Percentiles rank a stretch among this genome's conserved stretches.
Conservation (phyloP, 2,329 filamentous ascomycete genomes). For the Colletotrichum chrysophilum region DNA sequence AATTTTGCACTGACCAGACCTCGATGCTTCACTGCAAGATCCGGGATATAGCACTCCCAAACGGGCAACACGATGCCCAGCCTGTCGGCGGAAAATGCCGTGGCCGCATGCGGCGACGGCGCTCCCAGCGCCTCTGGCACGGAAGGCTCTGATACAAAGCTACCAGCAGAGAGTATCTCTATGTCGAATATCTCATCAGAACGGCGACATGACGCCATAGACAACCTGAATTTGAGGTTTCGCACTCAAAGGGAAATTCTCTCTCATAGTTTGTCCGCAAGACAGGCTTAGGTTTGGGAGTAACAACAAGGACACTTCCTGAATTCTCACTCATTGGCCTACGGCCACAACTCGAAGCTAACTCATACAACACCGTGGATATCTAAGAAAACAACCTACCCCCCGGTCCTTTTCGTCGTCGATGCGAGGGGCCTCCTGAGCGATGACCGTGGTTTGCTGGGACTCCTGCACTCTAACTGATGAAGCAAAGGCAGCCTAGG, state of each 20-base stretch:
- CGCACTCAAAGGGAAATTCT: neutral
- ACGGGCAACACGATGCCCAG: neutral
- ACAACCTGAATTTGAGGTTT: neutral
- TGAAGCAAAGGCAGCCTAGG: conserved; percentile 94
- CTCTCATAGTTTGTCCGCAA: neutral
- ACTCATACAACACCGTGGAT: neutral
- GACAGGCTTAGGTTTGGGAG: neutral
- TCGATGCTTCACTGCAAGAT: neutral
- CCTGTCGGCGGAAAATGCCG: neutral
- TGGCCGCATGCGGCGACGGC: neutral
- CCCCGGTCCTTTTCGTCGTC: neutral
- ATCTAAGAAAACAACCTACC: conserved; percentile 10
- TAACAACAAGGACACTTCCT: neutral
- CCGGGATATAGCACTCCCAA: neutral
- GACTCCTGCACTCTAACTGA: conserved; percentile 68
- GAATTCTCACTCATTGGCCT: neutral
- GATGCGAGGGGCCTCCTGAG: neutral
- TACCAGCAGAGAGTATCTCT: neutral
- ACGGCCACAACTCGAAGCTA: neutral
- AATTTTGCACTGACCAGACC: neutral
- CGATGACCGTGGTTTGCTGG: neutral
- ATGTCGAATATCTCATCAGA: neutral
- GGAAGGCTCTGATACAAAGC: neutral
- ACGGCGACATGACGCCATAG: neutral
- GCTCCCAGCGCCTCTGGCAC: neutral